Evolutionary conservation across 208 protist species (phyloP).

Genomic region (Phytomonas sp.): DNA sequence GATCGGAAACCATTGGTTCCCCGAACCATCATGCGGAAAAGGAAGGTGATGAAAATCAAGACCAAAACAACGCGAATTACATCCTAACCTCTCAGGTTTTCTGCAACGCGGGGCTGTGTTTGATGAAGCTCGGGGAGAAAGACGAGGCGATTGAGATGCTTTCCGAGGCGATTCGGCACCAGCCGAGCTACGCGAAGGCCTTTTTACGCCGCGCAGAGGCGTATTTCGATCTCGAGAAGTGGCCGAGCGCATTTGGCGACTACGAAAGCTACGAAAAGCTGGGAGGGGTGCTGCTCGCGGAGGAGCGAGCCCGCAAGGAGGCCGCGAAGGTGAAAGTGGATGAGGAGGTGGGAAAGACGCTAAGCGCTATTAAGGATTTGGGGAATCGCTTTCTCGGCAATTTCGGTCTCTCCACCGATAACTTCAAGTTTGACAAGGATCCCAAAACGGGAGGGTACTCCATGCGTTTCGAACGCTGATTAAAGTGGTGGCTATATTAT

Average conservation of each 20-base stretch:
- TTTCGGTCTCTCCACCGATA: conserved; percentile 95
- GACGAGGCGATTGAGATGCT: conserved; percentile 74
- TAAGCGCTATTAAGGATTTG: conserved; percentile 93
- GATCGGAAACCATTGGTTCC: background rate
- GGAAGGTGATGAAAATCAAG: conserved; percentile 19
- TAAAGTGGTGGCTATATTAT: background rate
- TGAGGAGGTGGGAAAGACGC: conserved; percentile 91
- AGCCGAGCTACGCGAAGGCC: conserved; percentile 75
- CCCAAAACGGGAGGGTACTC: conserved; percentile 88
- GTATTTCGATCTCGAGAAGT: conserved; percentile 83
- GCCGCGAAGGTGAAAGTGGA: conserved; percentile 82
- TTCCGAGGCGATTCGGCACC: conserved; percentile 77
- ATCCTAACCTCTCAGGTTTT: conserved; percentile 78
- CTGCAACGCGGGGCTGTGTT: conserved; percentile 76
- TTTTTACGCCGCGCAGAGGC: conserved; percentile 82
- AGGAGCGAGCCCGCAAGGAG: conserved; percentile 30
- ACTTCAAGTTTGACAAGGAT: conserved; percentile 97
- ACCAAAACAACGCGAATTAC: conserved; percentile 37
- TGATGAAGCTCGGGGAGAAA: conserved; percentile 56
- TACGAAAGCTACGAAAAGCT: conserved; percentile 83
- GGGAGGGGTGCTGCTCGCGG: conserved; percentile 41
- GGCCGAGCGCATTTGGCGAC: conserved; percentile 79
- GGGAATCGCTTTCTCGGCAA: conserved; percentile 94
- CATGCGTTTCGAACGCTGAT: conserved; percentile 85
- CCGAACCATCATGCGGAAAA: background rate